Base-by-base conservation (phyloP, 2,329 filamentous ascomycete species). In the Ophiognomonia clavigignenti-juglandacearum region DNA sequence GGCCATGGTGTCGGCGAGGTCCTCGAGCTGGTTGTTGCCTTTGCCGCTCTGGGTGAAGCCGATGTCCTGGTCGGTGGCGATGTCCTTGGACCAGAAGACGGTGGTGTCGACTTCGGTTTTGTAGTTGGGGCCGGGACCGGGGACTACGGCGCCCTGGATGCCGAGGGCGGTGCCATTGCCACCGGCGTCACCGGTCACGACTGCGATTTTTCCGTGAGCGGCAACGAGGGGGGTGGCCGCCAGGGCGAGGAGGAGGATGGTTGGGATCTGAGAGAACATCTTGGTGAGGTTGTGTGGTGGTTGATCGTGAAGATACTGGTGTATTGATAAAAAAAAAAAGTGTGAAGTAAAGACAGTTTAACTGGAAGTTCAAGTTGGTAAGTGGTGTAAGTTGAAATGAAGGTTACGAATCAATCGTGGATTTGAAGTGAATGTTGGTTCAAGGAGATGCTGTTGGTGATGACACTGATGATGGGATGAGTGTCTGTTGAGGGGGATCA, bases 101-200 rank as follows among this genome's bases (percentile, higher is more conserved):
- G 53, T 62, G 59, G 31, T 56, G 41, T 48, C 64, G 59, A 51
- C 57, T 53, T 73, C 69, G 2, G 69, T 72, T 6, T 14, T 26
- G 35, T 40, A 46, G 48, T 53, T 51, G 19, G 32, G 24, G 27
- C 48, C 22, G 3, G 39, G 8, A n/a, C 61, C 59, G 19, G 63
- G 59, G 31, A 65, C 57, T 37, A 63, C 50, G 40, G 48, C 65
- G 35, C 66, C 65, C 50, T 59, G 55, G 43, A 69, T 69, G 31
- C 62, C 65, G 18, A 69, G 58, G 22, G 64, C 65, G 22, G 66
- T 69, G 24, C 59, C 60, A 53, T 69, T 70, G 47, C 66, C 67
- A 32, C 64, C 66, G 5, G 55, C 54, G 47, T 68, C 60, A 39
- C 64, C 65, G 32, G 43, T 42, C 0, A 57, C 54, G 14, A 46